Conservation (phyloP, 208 protist genomes). For the Trypanosoma melophagium region DNA sequence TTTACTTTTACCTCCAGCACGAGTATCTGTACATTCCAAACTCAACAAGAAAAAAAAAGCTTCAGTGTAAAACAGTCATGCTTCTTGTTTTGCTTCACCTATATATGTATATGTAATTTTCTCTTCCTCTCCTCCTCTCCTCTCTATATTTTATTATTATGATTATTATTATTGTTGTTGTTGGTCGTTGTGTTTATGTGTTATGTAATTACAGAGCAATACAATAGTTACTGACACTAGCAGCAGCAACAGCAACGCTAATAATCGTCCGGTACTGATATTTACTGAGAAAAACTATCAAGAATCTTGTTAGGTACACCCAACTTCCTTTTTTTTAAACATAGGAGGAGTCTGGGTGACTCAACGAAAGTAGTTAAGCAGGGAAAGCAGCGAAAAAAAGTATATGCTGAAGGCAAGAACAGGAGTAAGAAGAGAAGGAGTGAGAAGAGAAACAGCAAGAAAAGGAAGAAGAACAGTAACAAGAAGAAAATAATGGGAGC, state of each 20-base stretch:
- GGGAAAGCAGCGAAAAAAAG: neutral
- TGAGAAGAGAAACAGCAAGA: slow-evolving; percentile 6
- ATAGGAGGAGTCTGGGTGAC: too few species aligned
- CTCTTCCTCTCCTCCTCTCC: neutral
- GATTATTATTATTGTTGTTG: too few species aligned
- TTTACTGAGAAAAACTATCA: too few species aligned
- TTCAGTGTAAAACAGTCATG: too few species aligned
- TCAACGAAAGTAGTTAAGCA: slow-evolving; percentile 2
- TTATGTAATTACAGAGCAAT: too few species aligned
- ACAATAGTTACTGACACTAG: too few species aligned
- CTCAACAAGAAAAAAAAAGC: neutral
- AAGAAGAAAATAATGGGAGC: slow-evolving; percentile 46
- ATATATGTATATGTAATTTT: slow-evolving; percentile 11
- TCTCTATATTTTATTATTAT: neutral
- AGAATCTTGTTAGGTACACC: too few species aligned
- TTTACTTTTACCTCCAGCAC: neutral
- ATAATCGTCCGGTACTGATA: too few species aligned
- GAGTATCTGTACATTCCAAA: neutral
- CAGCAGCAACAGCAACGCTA: too few species aligned
- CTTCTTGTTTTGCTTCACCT: neutral
- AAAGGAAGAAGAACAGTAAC: neutral
- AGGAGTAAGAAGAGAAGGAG: slow-evolving; percentile 5
- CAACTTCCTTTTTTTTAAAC: too few species aligned
- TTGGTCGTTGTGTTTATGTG: too few species aligned
- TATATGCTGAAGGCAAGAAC: neutral